Conservation (phyloP, 2,329 filamentous ascomycete species). For the Hymenoscyphus albidus region DNA sequence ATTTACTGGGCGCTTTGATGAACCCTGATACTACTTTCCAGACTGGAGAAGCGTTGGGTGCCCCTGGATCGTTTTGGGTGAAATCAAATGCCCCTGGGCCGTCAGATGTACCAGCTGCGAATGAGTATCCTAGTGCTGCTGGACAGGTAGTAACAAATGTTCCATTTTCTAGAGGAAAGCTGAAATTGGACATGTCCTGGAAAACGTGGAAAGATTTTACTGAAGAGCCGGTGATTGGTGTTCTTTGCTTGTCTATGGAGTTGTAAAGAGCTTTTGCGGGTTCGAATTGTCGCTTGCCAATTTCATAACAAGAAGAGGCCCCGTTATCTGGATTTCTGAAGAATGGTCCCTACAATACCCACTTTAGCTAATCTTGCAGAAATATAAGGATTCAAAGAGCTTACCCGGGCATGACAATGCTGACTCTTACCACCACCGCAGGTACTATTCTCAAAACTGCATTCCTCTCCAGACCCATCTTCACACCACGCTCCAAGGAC, state of each 20-base stretch:
- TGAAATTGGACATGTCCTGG: slow-evolving; percentile 73
- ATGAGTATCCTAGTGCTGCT: slow-evolving; percentile 85
- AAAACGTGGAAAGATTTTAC: slow-evolving; percentile 85
- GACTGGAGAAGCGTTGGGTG: slow-evolving; percentile 61
- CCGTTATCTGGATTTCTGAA: slow-evolving; percentile 68
- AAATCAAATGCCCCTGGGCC: slow-evolving; percentile 92
- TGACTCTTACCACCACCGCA: slow-evolving; percentile 68
- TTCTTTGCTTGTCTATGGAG: slow-evolving; percentile 42
- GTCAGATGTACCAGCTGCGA: slow-evolving; percentile 89
- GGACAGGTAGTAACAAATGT: slow-evolving; percentile 71
- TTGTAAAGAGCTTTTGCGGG: slow-evolving; percentile 60
- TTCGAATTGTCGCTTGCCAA: slow-evolving; percentile 67
- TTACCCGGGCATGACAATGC: slow-evolving; percentile 62
- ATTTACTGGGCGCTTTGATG: slow-evolving; percentile 64
- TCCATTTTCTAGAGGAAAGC: slow-evolving; percentile 71
- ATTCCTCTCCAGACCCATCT: slow-evolving; percentile 69
- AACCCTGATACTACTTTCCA: slow-evolving; percentile 74
- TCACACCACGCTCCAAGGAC: slow-evolving; percentile 86
- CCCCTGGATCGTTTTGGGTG: slow-evolving; percentile 75
- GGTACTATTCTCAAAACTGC: slow-evolving; percentile 77
- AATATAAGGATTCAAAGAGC: too few species aligned
- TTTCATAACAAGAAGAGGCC: slow-evolving; percentile 70
- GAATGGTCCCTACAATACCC: slow-evolving; percentile 49
- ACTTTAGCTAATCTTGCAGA: too few species aligned
- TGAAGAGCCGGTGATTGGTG: slow-evolving; percentile 54